These are phyloP conservation scores for Naganishia sp. DNA, from an alignment of 1,284 basidiomycete genomes.

Conservation along the genomic window DNA sequence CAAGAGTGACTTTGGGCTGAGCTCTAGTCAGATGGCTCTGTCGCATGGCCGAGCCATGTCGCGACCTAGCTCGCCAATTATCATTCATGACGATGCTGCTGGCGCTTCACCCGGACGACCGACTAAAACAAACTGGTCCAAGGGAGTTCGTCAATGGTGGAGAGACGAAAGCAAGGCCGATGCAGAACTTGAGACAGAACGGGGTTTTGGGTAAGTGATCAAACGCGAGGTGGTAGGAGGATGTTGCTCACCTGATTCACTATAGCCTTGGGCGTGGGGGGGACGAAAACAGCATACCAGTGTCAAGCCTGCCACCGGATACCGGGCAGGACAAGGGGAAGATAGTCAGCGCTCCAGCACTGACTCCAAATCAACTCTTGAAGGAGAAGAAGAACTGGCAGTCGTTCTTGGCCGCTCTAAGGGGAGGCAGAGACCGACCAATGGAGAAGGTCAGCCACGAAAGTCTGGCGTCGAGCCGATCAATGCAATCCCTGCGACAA, in stretches of 20 bases:
- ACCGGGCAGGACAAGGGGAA: conserved; percentile 9
- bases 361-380: conserved; percentile 30
- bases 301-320: conserved; percentile 4
- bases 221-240: neutral
- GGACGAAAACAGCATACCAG: conserved; percentile 30
- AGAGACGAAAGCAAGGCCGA: conserved; percentile 29
- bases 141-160: conserved; percentile 32
- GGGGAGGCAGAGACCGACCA: conserved; percentile 23
- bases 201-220: conserved; percentile 36
- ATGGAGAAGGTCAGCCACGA: conserved; percentile 26
- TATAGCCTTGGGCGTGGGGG: conserved; percentile 36
- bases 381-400: conserved; percentile 36
- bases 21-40: conserved; percentile 10
- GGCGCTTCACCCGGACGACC: conserved; percentile 33
- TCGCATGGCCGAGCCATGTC: conserved; percentile 26
- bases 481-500: neutral
- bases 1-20: conserved; percentile 31
- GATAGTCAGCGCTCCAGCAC: conserved; percentile 15
- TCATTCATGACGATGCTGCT: conserved; percentile 32
- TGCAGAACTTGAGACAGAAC: conserved; percentile 32
- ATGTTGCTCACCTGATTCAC: neutral
- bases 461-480: conserved; percentile 5
- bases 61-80: conserved; percentile 28
- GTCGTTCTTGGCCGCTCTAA: conserved; percentile 32
- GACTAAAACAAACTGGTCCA: conserved; percentile 30